Evolutionary conservation across 2,329 filamentous ascomycete genomes (phyloP), one percentile per base, ranked within the genome.

Genomic region (Lasiodiplodia hormozganensis): DNA sequence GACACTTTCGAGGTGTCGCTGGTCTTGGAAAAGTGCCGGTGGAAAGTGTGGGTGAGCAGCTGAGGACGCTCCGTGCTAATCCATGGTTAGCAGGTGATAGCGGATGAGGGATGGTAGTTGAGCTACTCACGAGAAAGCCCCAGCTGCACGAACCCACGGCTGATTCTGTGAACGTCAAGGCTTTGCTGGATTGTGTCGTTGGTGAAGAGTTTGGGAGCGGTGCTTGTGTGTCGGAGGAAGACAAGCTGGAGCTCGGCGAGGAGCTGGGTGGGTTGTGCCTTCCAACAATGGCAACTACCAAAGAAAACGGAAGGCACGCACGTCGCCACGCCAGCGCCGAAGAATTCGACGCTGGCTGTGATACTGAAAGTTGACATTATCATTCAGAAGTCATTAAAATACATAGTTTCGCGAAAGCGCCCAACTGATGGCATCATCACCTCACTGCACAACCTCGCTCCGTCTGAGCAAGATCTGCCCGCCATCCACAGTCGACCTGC

Each of bases 401-500:
- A 21, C n/a, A 31, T 53, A 4, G 2, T 28, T 28, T 8, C 23
- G 25, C 8, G 28, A 28, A 10, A 10, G 5, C 3, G 6, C 16
- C 14, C 2, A 11, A 11, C 1, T 7, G 25, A 56, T 7, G 5
- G 14, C 52, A 4, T 11, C 18, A 8, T 56, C 23, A 31, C 12
- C 31, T 57, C 14, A 57, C 54, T 57, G 54, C n/a, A 18, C 31
- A 6, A 23, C 18, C 5, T 57, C 18, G 5, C 54, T 23, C 4
- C 66, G 66, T 57, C 68, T 74, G 52, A 80, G 76, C 71, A 83
- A 58, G 1, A 82, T 75, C n/a, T 82, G 77, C 2, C 81, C 81
- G 8, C 80, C 81, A 12, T 72, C 76, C n/a, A 79, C 73, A 34
- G 73, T 76, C 70, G 78, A 81, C 64, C 73, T 73, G 0, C 86